Percentiles rank a stretch among this genome's conserved stretches.
These are phyloP conservation scores for Cercospora zeae-maydis DNA, from an alignment of 2,329 filamentous ascomycete species.

Conservation along the genomic window DNA sequence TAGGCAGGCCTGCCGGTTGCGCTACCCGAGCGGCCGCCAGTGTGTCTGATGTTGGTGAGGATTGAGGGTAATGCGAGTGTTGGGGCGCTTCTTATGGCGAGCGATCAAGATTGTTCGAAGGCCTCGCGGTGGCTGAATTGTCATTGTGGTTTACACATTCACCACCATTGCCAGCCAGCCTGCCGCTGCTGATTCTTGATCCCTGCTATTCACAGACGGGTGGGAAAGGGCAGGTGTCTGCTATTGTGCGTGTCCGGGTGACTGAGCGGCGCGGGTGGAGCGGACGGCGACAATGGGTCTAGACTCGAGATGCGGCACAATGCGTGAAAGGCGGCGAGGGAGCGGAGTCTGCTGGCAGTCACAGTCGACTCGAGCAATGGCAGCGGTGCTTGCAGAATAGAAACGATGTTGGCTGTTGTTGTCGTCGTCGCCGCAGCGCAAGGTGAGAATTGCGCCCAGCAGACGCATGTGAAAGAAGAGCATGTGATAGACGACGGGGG, in stretches of 20 bases:
- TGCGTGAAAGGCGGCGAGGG: background rate
- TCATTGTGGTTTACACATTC: slow-evolving; percentile 1
- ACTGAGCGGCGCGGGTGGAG: background rate
- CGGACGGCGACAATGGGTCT: slow-evolving; percentile 1
- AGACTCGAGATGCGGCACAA: slow-evolving; percentile 7
- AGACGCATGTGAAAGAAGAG: slow-evolving; percentile 6
- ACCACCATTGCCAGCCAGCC: background rate
- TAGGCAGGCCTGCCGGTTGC: slow-evolving; percentile 7
- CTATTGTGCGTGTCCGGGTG: background rate
- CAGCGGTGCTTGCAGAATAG: background rate
- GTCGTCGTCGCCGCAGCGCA: background rate
- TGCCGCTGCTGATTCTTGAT: background rate
- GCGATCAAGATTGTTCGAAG: background rate
- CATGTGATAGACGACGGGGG: too few species aligned
- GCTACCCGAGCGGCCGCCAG: slow-evolving; percentile 13
- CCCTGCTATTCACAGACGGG: background rate
- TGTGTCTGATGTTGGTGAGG: slow-evolving; percentile 2
- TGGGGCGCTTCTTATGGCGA: background rate
- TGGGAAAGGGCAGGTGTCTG: background rate
- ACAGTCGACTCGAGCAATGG: background rate
- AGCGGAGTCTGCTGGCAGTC: background rate
- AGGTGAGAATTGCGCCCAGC: slow-evolving; percentile 6
- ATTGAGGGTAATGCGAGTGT: background rate
- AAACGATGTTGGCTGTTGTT: background rate
- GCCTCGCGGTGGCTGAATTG: background rate